A percentile compares a stretch with the other conserved stretches of the same genome.
phyloP scores from a whole-genome alignment of 345 rosid species.

The Viola odorata region DNA sequence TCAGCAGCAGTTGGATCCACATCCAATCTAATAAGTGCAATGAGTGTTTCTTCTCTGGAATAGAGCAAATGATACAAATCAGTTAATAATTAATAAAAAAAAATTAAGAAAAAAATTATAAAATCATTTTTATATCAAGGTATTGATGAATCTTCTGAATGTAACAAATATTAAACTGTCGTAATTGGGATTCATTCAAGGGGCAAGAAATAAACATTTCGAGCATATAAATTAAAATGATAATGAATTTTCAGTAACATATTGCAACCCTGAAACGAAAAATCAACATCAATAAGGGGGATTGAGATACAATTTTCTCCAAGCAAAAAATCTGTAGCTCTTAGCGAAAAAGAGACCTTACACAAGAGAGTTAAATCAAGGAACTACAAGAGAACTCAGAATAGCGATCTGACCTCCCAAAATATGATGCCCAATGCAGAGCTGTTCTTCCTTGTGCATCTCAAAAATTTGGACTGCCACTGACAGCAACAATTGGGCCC shows the following conservation, averaged over 20 bases:
- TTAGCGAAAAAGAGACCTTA: neutral
- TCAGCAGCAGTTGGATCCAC: constrained; percentile 53
- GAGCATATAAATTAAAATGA: neutral
- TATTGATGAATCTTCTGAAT: neutral
- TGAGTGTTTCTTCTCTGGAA: constrained; percentile 55
- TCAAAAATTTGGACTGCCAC: constrained; percentile 50
- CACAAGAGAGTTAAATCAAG: neutral
- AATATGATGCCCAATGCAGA: constrained; percentile 66
- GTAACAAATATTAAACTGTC: neutral
- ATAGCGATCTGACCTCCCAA: constrained; percentile 45
- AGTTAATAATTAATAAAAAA: neutral
- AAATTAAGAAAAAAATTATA: neutral
- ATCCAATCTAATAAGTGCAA: constrained; percentile 44
- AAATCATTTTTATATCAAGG: neutral
- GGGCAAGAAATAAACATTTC: neutral
- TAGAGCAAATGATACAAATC: constrained; percentile 4
- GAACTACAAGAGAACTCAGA: neutral
- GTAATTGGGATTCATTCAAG: neutral
- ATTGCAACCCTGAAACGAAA: neutral
- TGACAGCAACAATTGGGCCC: constrained; percentile 43
- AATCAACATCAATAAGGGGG: neutral
- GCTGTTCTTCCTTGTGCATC: constrained; percentile 56
- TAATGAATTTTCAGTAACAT: neutral
- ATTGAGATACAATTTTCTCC: neutral
- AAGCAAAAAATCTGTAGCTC: neutral